Percentiles rank a stretch among this genome's conserved stretches.
Conservation (phyloP, 257 asterid genomes). For the Mitragyna speciosa region DNA sequence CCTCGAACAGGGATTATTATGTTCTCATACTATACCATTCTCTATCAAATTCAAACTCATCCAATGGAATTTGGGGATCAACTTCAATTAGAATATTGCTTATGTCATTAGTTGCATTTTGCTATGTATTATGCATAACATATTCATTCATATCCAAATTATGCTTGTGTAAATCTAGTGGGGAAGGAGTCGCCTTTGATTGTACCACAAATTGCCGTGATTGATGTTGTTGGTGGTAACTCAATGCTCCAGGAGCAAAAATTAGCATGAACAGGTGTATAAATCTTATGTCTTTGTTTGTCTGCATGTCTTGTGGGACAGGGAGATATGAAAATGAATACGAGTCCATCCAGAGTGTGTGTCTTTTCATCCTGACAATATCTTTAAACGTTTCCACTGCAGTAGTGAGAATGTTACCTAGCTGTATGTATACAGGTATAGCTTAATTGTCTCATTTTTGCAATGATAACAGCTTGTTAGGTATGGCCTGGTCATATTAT, state of each 20-base stretch:
- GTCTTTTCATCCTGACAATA: no score
- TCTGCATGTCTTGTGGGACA: no score
- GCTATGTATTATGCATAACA: no score
- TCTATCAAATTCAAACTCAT: not conserved
- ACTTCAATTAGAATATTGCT: not conserved
- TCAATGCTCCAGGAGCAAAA: no score
- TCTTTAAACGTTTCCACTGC: no score
- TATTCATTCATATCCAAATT: not conserved
- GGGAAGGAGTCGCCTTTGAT: not conserved
- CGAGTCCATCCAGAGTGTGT: no score
- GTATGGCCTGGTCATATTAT: slow-evolving; percentile 60
- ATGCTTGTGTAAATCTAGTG: not conserved
- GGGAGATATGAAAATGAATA: not conserved
- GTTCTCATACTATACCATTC: not conserved
- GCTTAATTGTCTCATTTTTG: slow-evolving; percentile 20
- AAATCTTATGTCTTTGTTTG: no score
- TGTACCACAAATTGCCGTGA: not conserved
- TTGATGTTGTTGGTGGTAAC: no score
- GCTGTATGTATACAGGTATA: not conserved
- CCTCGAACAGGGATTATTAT: no score
- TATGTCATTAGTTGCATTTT: no score
- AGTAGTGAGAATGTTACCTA: no score
- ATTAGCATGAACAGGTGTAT: no score
- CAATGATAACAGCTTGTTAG: slow-evolving; percentile 45
- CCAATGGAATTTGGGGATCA: not conserved